Evolutionary conservation across 257 asterid species (phyloP), one percentile per base, ranked within the genome.

Genomic region (Thymus quinquecostatus): DNA sequence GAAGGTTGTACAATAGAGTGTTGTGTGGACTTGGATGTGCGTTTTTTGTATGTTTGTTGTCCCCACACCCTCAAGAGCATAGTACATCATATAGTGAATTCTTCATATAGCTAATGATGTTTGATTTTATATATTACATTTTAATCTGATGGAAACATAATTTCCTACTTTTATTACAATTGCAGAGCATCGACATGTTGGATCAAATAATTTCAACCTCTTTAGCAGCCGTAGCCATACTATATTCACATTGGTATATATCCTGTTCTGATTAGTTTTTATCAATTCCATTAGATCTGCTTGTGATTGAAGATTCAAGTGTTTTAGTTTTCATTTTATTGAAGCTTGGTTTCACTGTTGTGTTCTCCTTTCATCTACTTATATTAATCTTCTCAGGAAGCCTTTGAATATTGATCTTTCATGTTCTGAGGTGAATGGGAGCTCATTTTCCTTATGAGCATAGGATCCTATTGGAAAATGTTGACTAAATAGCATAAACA

Each of bases 201-300:
- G 98, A 77, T 93, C 98, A 75, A 93, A 91, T 79, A 93, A 93
- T 78, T 91, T 93, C 79, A 93, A 93, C 81, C 87, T 93, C 70
- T 93, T 93, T 78, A 91, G 97, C 85, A 93, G 97, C 88, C 96
- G 98, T 69, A 93, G 98, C 78, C 98, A 93, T 83, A 91, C 98
- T 60, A 93, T 93, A 81, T 93, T 93, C 77, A 91, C 97, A 66
- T 79, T 93, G 97, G 98, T 93, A 86, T 10, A 86, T 66, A 41
- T 64, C 49, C 50, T 66, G 11, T 56, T 69, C 28, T 67, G 27
- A 59, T 63, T 47, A 75, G 54, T 63, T 53, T 60, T 64, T 62
- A 8, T 68, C 56, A 75, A 62, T 69, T 63, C 38, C 67, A 45
- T 29, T 10, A 33, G 7, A 57, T 36, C 36, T 64, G 71, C 43